Conservation (phyloP, 2,329 filamentous ascomycete genomes). For the Arthrobotrys musiformis region DNA sequence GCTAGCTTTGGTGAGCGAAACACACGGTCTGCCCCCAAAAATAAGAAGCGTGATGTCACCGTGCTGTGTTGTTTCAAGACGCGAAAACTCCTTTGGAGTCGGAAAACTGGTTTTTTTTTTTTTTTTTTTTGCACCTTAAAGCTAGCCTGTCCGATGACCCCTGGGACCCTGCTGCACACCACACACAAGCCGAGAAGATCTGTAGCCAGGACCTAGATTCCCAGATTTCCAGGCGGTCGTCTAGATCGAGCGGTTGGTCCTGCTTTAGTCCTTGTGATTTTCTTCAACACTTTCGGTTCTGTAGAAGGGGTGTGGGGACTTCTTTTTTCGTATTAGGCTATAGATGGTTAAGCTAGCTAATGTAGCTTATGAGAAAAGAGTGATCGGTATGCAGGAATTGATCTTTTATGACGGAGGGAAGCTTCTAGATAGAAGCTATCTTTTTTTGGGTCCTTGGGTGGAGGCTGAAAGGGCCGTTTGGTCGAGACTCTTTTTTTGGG, state of each 20-base stretch:
- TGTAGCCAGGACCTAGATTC: background rate
- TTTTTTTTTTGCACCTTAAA: background rate
- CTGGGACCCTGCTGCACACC: too few relatives aligned
- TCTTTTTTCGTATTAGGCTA: background rate
- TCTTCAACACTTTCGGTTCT: too few relatives aligned
- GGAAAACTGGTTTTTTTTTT: background rate
- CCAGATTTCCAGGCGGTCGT: background rate
- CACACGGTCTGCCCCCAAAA: too few relatives aligned
- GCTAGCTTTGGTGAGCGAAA: background rate
- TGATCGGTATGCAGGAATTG: background rate
- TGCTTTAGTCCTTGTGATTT: background rate
- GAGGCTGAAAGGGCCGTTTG: background rate
- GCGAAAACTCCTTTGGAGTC: background rate
- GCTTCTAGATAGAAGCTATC: background rate
- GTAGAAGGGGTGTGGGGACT: too few relatives aligned
- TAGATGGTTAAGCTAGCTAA: too few relatives aligned
- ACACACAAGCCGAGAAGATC: too few relatives aligned
- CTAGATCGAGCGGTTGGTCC: background rate
- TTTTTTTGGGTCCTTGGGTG: background rate
- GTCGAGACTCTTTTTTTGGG: background rate
- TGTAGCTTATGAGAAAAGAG: background rate
- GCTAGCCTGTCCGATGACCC: too few relatives aligned
- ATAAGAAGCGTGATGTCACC: background rate
- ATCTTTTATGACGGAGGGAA: background rate
- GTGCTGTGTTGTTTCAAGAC: constrained; percentile 3